Conservation (phyloP, 345 rosid genomes). For the Murraya paniculata region DNA sequence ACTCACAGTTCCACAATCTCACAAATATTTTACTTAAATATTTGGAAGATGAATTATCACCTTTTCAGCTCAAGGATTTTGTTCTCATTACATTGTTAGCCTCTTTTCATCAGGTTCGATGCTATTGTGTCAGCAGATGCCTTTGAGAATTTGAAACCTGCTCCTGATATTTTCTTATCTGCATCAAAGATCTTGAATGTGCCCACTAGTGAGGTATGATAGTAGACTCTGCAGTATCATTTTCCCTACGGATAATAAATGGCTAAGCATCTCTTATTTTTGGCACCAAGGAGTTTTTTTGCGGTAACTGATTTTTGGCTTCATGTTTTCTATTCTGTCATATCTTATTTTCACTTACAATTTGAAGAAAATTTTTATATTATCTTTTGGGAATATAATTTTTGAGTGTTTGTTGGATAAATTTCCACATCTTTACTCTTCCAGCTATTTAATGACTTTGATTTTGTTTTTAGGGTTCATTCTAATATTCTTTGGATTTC, state of each 20-base stretch:
- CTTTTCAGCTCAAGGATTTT: neutral
- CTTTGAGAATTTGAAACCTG: slow-evolving; percentile 95
- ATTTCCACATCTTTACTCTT: neutral
- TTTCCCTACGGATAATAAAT: neutral
- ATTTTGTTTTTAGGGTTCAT: neutral
- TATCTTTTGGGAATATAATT: neutral
- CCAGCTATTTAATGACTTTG: neutral
- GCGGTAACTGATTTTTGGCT: neutral
- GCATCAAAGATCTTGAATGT: slow-evolving; percentile 86
- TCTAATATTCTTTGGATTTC: neutral
- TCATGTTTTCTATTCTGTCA: neutral
- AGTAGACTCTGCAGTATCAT: neutral
- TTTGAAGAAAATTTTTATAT: neutral
- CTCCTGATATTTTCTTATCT: slow-evolving; percentile 95
- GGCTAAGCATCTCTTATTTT: neutral
- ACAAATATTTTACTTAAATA: neutral
- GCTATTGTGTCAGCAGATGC: slow-evolving; percentile 98
- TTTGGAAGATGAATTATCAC: neutral
- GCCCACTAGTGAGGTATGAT: slow-evolving; percentile 66
- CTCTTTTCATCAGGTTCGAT: slow-evolving; percentile 66
- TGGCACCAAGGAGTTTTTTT: neutral
- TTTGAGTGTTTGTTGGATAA: neutral
- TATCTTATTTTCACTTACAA: neutral
- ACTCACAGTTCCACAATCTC: neutral
- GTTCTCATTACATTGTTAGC: slow-evolving; percentile 14